These are phyloP conservation scores for Elsinoe necatrix DNA, from an alignment of 2,329 filamentous ascomycete species.

Conservation along the genomic window DNA sequence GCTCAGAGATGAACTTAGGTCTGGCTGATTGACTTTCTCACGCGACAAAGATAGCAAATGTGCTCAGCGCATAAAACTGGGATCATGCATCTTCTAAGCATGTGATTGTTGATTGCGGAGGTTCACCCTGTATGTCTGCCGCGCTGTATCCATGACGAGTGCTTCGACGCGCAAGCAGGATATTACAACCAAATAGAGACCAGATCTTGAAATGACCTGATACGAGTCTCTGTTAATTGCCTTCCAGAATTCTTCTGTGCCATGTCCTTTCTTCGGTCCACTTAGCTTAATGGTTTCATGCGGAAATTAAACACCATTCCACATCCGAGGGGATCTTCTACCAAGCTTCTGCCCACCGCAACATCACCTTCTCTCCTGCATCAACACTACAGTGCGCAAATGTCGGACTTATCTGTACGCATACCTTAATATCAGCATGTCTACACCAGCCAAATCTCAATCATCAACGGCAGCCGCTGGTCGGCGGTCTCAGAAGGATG, in stretches of 20 bases:
- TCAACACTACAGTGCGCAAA: not conserved
- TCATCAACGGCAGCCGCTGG: constrained; percentile 15
- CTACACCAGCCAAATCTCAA: constrained; percentile 18
- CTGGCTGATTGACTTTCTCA: not conserved
- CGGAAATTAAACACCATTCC: constrained; percentile 14
- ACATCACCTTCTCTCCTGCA: not conserved
- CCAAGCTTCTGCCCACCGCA: constrained; percentile 5
- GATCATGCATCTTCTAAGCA: constrained; percentile 1
- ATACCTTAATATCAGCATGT: constrained; percentile 16
- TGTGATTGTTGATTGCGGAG: constrained; percentile 10
- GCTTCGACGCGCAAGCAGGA: not conserved
- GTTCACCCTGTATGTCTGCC: not conserved
- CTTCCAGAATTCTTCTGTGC: not conserved
- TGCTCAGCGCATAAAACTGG: not conserved
- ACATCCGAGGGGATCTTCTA: constrained; percentile 8
- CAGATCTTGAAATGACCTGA: not conserved
- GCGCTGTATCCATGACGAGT: constrained; percentile 5
- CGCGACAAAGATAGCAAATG: not conserved
- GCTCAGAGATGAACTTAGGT: not conserved
- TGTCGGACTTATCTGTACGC: constrained; percentile 3
- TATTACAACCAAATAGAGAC: not conserved
- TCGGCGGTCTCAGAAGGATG: constrained; percentile 17
- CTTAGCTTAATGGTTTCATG: constrained; percentile 4
- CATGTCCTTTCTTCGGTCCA: not conserved
- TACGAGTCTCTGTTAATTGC: not conserved